Conservation (phyloP, 2,329 filamentous ascomycete genomes). For the Anthostomella pinea region DNA sequence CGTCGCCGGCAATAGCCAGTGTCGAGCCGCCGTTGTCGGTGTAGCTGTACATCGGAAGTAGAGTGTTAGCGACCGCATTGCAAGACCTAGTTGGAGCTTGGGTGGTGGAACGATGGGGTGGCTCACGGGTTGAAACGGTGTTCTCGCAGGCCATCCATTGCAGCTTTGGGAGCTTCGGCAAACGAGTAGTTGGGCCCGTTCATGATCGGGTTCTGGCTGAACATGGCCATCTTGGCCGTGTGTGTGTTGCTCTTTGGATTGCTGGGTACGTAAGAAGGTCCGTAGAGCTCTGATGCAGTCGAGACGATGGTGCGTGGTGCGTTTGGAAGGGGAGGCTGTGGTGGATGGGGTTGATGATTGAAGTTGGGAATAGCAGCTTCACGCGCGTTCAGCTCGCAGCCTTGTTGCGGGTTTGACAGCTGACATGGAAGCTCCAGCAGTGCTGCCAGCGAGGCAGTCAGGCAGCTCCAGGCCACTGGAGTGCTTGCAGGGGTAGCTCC, state of each 20-base stretch:
- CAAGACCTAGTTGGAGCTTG: not conserved
- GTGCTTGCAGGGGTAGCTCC: constrained; percentile 30
- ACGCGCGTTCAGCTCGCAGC: constrained; percentile 45
- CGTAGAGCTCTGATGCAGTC: constrained; percentile 3
- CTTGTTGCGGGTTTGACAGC: constrained; percentile 35
- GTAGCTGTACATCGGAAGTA: constrained; percentile 57
- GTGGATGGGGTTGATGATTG: constrained; percentile 13
- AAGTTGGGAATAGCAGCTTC: constrained; percentile 18
- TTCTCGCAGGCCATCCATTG: constrained; percentile 58
- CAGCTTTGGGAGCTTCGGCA: constrained; percentile 55
- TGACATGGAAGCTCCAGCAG: too few relatives aligned
- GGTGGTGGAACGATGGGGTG: not conserved
- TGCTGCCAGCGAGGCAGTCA: too few relatives aligned
- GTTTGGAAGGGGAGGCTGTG: constrained; percentile 2
- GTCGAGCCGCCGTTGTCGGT: constrained; percentile 98
- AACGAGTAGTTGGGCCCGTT: constrained; percentile 69
- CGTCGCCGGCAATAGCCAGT: constrained; percentile 86
- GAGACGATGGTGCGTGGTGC: not conserved
- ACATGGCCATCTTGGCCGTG: constrained; percentile 57
- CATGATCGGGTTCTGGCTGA: constrained; percentile 67
- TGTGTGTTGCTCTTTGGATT: constrained; percentile 7
- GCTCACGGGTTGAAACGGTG: constrained; percentile 91
- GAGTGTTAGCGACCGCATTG: constrained; percentile 9
- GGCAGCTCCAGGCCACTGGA: too few relatives aligned
- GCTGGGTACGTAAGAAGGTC: constrained; percentile 2